Percentiles rank a stretch among this genome's conserved stretches.
Conservation (phyloP, 108 stramenopile genomes). For the Seminavis robusta region DNA sequence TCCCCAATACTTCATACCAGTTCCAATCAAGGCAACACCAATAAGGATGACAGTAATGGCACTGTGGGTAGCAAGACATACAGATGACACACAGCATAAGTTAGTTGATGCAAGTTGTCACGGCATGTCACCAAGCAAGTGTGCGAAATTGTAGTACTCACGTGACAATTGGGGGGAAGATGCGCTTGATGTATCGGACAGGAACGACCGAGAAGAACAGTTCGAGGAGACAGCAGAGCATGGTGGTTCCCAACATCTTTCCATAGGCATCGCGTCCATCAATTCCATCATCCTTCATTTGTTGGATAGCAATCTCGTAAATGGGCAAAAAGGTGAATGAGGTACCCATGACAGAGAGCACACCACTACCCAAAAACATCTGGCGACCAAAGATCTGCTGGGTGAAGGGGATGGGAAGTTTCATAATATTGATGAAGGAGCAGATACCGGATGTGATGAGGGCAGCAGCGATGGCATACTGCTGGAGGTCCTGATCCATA, state of each 20-base stretch:
- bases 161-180: slow-evolving; percentile 81
- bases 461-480: slow-evolving; percentile 69
- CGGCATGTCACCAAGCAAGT: too few species aligned
- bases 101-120: too few species aligned
- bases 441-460: slow-evolving; percentile 70
- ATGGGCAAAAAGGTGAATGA: slow-evolving; percentile 79
- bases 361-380: slow-evolving; percentile 61
- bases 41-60: slow-evolving; percentile 75
- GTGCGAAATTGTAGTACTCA: too few species aligned
- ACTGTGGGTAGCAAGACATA: too few species aligned
- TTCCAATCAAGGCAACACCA: slow-evolving; percentile 71
- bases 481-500: slow-evolving; percentile 39
- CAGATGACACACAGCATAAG: too few species aligned
- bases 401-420: slow-evolving; percentile 45
- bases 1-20: slow-evolving; percentile 87
- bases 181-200: slow-evolving; percentile 28
- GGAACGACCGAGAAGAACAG: slow-evolving; percentile 49
- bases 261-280: slow-evolving; percentile 69
- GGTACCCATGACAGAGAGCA: slow-evolving; percentile 80
- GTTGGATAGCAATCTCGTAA: slow-evolving; percentile 63
- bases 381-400: slow-evolving; percentile 46
- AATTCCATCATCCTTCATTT: slow-evolving; percentile 53
- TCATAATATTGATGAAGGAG: slow-evolving; percentile 58
- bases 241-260: slow-evolving; percentile 68
- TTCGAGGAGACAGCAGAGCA: slow-evolving; percentile 67